phyloP scores from a whole-genome alignment of 495 filamentous ascomycete genomes.

The Xylaria telfairii region DNA sequence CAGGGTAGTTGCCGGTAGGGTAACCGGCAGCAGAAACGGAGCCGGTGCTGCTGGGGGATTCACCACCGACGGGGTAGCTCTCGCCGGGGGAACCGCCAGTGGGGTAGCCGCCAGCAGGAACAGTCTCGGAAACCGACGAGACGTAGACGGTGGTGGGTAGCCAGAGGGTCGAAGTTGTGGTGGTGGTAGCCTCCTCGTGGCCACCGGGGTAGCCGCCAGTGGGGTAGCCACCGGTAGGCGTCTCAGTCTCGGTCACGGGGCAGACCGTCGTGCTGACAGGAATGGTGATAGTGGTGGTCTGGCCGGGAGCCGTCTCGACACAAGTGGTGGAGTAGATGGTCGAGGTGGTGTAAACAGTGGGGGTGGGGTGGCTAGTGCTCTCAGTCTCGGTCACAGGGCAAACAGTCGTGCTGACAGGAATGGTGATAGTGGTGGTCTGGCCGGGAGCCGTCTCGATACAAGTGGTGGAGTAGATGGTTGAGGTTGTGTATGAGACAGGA shows the following conservation, averaged over 20 bases:
- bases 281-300: constrained; percentile 56
- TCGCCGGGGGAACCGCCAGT: constrained; percentile 8
- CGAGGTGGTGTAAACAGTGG: constrained; percentile 55
- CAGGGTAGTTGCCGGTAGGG: constrained; percentile 11
- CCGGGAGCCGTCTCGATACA: constrained; percentile 24
- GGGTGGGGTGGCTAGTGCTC: constrained; percentile 21
- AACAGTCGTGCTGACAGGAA: constrained; percentile 26
- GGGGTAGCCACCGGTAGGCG: constrained; percentile 10
- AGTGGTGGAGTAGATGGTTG: constrained; percentile 37
- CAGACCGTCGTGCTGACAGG: constrained; percentile 43
- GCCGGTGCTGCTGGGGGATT: constrained; percentile 28
- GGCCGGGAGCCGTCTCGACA: constrained; percentile 40
- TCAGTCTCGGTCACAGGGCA: constrained; percentile 24
- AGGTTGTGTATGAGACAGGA: constrained; percentile 31
- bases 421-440: constrained; percentile 26
- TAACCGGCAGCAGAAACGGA: neutral
- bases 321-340: no score
- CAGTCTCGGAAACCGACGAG: neutral
- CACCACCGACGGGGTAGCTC: constrained; percentile 13
- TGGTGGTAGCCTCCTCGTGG: constrained; percentile 23
- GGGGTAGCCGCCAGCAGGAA: constrained; percentile 17
- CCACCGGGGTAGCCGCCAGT: neutral
- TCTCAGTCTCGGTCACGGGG: constrained; percentile 33
- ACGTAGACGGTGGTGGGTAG: constrained; percentile 27
- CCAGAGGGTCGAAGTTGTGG: constrained; percentile 25